Conservation (phyloP, 805 yeast species). For the Priceomyces fermenticarens region DNA sequence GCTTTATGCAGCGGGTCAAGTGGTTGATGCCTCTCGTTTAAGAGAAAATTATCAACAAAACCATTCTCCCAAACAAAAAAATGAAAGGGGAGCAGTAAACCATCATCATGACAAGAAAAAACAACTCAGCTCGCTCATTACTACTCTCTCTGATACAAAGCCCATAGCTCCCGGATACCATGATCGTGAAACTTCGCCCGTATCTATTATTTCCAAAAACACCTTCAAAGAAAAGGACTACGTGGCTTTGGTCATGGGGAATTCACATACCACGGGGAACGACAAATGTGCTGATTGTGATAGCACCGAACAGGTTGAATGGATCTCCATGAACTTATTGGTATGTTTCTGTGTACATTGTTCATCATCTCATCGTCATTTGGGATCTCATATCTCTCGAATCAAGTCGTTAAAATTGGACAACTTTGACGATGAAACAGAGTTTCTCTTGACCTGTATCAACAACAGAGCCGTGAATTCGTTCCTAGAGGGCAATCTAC, state of each 20-base stretch:
- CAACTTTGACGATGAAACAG: conserved; percentile 57
- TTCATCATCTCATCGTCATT: conserved; percentile 81
- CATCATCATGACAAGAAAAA: conserved; percentile 3
- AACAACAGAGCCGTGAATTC: conserved; percentile 56
- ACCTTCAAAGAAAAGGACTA: conserved; percentile 21
- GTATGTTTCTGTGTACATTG: conserved; percentile 79
- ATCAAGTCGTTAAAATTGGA: conserved; percentile 78
- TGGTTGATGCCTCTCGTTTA: conserved; percentile 25
- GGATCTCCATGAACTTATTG: conserved; percentile 78
- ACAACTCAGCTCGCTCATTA: conserved; percentile 8
- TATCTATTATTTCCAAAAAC: conserved; percentile 26
- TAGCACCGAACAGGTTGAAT: conserved; percentile 61
- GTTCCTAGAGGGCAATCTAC: conserved; percentile 51
- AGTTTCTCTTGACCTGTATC: conserved; percentile 48
- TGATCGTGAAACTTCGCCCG: conserved; percentile 25
- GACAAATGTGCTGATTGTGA: conserved; percentile 78
- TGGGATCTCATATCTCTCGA: conserved; percentile 81
- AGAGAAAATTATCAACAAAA: conserved; percentile 6
- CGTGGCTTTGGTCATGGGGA: conserved; percentile 36
- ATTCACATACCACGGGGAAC: conserved; percentile 50
- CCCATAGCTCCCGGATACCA: conserved; percentile 13
- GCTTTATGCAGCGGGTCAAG: conserved; percentile 56
- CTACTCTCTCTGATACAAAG: conserved; percentile 10
- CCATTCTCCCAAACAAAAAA: conserved; percentile 1
- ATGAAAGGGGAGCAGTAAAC: conserved; percentile 7